Evolutionary conservation across 768 basidiomycete species (phyloP), one percentile per base, ranked within the genome.

Genomic region (Leccinum fibrillosum): DNA sequence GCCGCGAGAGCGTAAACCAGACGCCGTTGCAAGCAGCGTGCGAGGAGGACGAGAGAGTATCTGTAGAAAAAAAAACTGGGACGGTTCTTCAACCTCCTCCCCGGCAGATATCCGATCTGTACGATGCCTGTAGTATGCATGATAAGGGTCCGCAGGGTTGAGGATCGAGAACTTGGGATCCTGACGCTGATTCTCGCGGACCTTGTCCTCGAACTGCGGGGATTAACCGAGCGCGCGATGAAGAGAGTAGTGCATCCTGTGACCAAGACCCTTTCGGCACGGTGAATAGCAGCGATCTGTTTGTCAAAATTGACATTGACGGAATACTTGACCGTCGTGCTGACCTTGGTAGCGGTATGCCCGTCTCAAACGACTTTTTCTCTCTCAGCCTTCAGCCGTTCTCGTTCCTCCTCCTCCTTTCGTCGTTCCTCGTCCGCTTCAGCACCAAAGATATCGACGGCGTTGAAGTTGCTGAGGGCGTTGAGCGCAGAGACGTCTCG

Each of bases 151-250:
- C 49, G 85, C 85, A 61, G 92, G 88, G 78, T 96, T 96, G 74
- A 99, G 84, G 80, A 99, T 98, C 57, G 95, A 93, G 81, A 98
- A 99, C 77, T 97, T 96, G 57, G 94, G 93, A 79, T 98, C 96
- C 63, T 86, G 83, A 76, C 93, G 92, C 75, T 95, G 95, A 67
- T 91, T 90, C 76, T 98, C 94, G 66, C 94, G 86, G 74, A 99
- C 94, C 77, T 95, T 95, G 71, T 94, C 92, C 77, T 98, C 96
- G 69, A 99, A 94, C 66, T 89, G 86, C 10, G 86, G 84, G 7
- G 95, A 93, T 97, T 92, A 25, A 89, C 90, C n/a, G 94, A 95
- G 63, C 91, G 88, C 34, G 94, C 92, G 59, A 98, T 90, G 59
- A 90, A 93, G 12, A 82, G 74, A 4, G 97, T 94, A 13, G 97